Evolutionary conservation across 257 asterid genomes (phyloP).

Genomic region (Plantago ovata): DNA sequence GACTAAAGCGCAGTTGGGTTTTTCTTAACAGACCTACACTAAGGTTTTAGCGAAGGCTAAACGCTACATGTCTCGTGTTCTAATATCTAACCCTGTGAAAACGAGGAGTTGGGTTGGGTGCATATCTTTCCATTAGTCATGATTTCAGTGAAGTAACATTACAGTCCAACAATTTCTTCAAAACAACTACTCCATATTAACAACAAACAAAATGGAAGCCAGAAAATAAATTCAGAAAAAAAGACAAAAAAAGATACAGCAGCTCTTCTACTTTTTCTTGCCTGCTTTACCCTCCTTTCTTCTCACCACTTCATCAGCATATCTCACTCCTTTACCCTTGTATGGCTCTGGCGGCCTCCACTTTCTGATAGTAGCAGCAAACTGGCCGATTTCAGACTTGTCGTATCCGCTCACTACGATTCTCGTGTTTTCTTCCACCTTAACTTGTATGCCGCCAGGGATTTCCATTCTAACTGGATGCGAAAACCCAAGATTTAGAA

Average conservation of each 20-base stretch:
- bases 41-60: too few species aligned
- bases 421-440: constrained; percentile 92
- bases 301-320: constrained; percentile 86
- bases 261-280: constrained; percentile 58
- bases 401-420: constrained; percentile 80
- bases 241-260: constrained; percentile 10
- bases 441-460: constrained; percentile 71
- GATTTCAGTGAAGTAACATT: neutral
- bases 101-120: neutral
- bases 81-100: too few species aligned
- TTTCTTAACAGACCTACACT: too few species aligned
- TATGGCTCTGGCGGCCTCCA: constrained; percentile 99
- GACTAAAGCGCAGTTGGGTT: too few species aligned
- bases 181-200: neutral
- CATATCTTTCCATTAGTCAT: neutral
- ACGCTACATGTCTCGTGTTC: too few species aligned
- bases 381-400: constrained; percentile 82
- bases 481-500: constrained; percentile 87
- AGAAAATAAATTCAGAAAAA: constrained; percentile 1
- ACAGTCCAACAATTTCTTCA: constrained; percentile 3
- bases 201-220: neutral
- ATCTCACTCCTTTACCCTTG: constrained; percentile 93
- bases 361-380: constrained; percentile 87
- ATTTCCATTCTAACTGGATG: constrained; percentile 88
- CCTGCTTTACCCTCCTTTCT: constrained; percentile 98